Conservation (phyloP, 176 grass and related monocot genomes). For the bread wheat (Triticum aestivum) region IWGSC_CS_RefSeq_v2.1 NC_057794.1:110979617-110980116, state of each 20-base stretch:
- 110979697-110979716: conserved; percentile 30
- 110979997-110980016: conserved; percentile 33
- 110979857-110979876: conserved; percentile 30
- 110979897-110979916: conserved; percentile 33
- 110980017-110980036: too few relatives aligned
- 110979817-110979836: conserved; percentile 40
- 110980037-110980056: too few relatives aligned
- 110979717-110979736: background rate
- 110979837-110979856: conserved; percentile 17
- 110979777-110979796: conserved; percentile 34
- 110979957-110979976: conserved; percentile 18
- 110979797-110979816: conserved; percentile 49
- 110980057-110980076: too few relatives aligned
- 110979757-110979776: background rate
- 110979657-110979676: conserved; percentile 57
- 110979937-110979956: conserved; percentile 26
- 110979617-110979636: conserved; percentile 46
- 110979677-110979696: conserved; percentile 13
- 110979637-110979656: conserved; percentile 43
- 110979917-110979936: conserved; percentile 35
- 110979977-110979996: conserved; percentile 48
- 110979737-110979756: conserved; percentile 11
- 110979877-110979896: conserved; percentile 36
- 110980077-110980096: too few relatives aligned
- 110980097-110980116: too few relatives aligned